A percentile compares a stretch with the other conserved stretches of the same genome.
phyloP scores from a whole-genome alignment of 2,329 filamentous ascomycete species.

The Colletotrichum cordylinicola region DNA sequence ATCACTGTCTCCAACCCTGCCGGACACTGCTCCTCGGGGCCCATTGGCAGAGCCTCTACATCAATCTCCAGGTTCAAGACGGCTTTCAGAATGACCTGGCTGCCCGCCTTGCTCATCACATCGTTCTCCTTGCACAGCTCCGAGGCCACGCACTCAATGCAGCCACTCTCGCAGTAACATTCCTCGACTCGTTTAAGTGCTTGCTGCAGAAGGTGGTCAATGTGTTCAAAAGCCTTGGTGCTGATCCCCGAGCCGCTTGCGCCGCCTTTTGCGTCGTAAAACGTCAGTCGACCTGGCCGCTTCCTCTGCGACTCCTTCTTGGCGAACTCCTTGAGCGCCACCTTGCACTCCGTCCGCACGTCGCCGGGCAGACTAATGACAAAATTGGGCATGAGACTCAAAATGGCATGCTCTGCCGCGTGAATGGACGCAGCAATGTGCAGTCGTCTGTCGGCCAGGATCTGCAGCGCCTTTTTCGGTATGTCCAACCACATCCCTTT shows the following conservation, averaged over 20 bases:
- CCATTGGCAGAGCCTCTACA: conserved; percentile 84
- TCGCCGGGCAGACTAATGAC: conserved; percentile 90
- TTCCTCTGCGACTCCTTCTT: conserved; percentile 74
- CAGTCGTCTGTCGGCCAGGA: conserved; percentile 74
- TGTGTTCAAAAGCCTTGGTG: conserved; percentile 91
- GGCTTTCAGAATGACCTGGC: conserved; percentile 79
- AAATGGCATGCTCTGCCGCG: conserved; percentile 89
- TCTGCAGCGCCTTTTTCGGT: conserved; percentile 77
- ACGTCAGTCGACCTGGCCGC: conserved; percentile 85
- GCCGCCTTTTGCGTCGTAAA: conserved; percentile 95
- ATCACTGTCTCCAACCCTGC: conserved; percentile 84
- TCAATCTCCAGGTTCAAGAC: conserved; percentile 81
- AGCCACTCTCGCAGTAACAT: conserved; percentile 81
- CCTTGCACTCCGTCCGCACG: conserved; percentile 93
- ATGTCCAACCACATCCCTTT: conserved; percentile 98
- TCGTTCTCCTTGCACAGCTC: conserved; percentile 85
- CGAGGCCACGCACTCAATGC: conserved; percentile 87
- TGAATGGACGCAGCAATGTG: conserved; percentile 92
- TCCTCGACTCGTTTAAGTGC: conserved; percentile 78
- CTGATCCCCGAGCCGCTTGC: conserved; percentile 84
- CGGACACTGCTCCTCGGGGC: conserved; percentile 73
- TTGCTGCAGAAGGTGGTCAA: conserved; percentile 78
- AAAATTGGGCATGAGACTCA: conserved; percentile 88
- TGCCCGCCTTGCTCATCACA: conserved; percentile 93
- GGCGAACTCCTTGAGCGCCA: conserved; percentile 85